These are phyloP conservation scores for Cercospora sp. DNA, from an alignment of 2,329 filamentous ascomycete species.

Conservation along the genomic window DNA sequence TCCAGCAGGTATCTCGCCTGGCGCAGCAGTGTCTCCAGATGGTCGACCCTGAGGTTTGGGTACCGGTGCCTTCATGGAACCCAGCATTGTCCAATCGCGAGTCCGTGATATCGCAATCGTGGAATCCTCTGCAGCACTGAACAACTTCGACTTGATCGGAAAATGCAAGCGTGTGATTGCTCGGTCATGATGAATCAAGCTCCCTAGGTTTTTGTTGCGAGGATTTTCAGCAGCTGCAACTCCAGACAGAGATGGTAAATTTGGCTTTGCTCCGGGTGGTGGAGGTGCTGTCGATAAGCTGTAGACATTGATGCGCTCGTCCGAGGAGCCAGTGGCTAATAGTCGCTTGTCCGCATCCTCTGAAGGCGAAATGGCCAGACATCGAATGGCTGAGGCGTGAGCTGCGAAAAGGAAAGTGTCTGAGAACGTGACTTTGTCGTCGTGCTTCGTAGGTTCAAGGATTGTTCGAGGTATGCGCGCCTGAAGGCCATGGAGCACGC, in stretches of 20 bases:
- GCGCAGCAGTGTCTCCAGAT: constrained; percentile 83
- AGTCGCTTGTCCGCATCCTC: constrained; percentile 70
- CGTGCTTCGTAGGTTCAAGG: constrained; percentile 2
- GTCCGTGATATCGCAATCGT: constrained; percentile 84
- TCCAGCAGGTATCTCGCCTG: constrained; percentile 78
- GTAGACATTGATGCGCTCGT: constrained; percentile 95
- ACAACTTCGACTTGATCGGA: constrained; percentile 80
- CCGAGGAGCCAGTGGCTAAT: constrained; percentile 86
- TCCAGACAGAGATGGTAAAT: constrained; percentile 62
- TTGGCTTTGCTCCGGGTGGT: constrained; percentile 59
- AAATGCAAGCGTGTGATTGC: constrained; percentile 79
- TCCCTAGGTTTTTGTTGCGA: constrained; percentile 84
- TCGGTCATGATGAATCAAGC: constrained; percentile 80
- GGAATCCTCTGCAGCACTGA: constrained; percentile 87
- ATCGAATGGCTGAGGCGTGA: constrained; percentile 85
- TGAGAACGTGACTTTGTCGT: constrained; percentile 63
- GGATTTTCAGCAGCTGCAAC: constrained; percentile 79
- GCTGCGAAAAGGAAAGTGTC: constrained; percentile 97
- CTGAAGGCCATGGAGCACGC: constrained; percentile 84
- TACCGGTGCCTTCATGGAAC: constrained; percentile 83
- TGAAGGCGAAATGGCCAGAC: constrained; percentile 77
- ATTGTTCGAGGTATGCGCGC: constrained; percentile 60
- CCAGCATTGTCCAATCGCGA: constrained; percentile 85
- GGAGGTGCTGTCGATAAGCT: constrained; percentile 64
- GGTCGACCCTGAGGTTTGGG: constrained; percentile 78